Base-by-base conservation (phyloP, 192 early-diverging fungal genomes). In the Kappamyces sp. region DNA sequence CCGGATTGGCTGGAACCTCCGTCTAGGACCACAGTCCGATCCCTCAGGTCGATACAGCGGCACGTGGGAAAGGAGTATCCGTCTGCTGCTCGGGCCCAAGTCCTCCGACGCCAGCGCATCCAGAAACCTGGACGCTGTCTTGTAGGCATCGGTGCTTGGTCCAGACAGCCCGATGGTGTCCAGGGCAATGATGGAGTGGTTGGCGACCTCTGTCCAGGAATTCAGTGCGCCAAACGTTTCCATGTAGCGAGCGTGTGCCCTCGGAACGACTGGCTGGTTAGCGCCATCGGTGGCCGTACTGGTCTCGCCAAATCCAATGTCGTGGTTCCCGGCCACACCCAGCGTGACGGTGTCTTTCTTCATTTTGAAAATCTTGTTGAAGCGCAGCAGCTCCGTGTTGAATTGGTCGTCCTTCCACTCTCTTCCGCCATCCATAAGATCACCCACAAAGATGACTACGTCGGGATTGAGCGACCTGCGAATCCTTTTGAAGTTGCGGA, bases 271-370 rank as follows among this genome's bases (percentile, higher is more conserved):
- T 70, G 33, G 22, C 22, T 22, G 36, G 7, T 39, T 39, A 55
- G 22, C 31, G 2, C 8, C 14, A 41, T 30, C 35, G 5, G 22
- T 22, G 22, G 22, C 22, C 22, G 29, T 55, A 55, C 54, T 55
- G 1, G 59, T 61, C 37, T 45, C 37, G 1, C 73, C 77, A 61
- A 74, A 88, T 0, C 94, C 94, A 45, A 94, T 84, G 66, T 98
- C 94, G 66, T 98, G 94, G 69, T 94, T 98, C 2, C 94, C 94
- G 2, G 86, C 86, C 68, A 88, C 84, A 61, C 86, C 74, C 9
- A 77, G 74, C 2, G 83, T 66, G 0, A 51, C 33, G 0, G 71
- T 74, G 33, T 65, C 11, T 58, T 64, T 30, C 5, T 71, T 64
- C 9, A 69, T 8, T 14, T 57, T 59, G 64, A 84, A 86, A 11